These are phyloP conservation scores for Neoarthrinium moseri DNA, from an alignment of 2,329 filamentous ascomycete genomes.

Conservation along the genomic window DNA sequence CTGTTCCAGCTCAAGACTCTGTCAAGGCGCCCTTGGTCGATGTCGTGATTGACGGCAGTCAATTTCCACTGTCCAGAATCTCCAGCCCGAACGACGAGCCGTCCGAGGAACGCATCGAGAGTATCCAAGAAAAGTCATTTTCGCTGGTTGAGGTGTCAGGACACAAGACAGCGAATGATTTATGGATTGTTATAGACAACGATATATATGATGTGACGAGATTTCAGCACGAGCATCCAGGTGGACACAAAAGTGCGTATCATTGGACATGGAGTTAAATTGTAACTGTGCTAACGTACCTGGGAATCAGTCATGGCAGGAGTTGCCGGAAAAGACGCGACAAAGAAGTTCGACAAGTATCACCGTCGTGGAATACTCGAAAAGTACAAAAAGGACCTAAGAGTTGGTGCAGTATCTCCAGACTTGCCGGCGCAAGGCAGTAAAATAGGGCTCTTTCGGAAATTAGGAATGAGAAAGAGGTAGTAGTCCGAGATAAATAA, in stretches of 20 bases:
- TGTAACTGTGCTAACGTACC: neutral
- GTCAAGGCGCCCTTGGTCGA: neutral
- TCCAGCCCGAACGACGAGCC: neutral
- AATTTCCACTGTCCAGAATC: neutral
- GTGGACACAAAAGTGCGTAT: constrained; percentile 19
- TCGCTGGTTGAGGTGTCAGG: constrained; percentile 11
- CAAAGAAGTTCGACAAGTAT: constrained; percentile 21
- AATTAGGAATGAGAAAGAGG: neutral
- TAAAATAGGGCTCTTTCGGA: neutral
- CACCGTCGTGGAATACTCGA: constrained; percentile 17
- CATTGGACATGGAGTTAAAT: no score
- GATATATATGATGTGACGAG: constrained; percentile 23
- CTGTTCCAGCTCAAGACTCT: neutral
- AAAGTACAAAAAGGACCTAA: constrained; percentile 9
- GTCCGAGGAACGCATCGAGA: neutral
- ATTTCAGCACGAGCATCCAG: constrained; percentile 21
- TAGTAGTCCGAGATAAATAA: no score
- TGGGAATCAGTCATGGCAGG: constrained; percentile 14
- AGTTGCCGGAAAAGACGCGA: constrained; percentile 20
- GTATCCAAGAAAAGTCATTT: neutral
- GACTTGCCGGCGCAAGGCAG: neutral
- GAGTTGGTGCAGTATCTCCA: neutral
- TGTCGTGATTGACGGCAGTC: no score
- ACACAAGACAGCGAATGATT: constrained; percentile 16
- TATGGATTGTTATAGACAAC: constrained; percentile 24